These are phyloP conservation scores for Neobulgaria alba DNA, from an alignment of 2,329 filamentous ascomycete species.

Conservation along the genomic window DNA sequence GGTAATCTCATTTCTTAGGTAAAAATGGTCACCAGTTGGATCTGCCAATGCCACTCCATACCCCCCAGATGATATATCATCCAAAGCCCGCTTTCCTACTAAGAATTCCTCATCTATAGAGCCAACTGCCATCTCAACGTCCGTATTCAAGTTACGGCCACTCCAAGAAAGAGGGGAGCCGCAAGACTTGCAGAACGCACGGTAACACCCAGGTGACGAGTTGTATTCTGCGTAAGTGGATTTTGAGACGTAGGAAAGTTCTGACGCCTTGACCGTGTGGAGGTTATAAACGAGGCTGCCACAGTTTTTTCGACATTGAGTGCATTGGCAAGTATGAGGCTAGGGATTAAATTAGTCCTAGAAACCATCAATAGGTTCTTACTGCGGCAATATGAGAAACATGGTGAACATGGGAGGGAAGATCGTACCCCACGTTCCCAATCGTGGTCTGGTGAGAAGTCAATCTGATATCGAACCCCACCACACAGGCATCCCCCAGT, in stretches of 20 bases:
- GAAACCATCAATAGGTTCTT: not conserved
- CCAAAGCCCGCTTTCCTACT: conserved; percentile 13
- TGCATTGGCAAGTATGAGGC: conserved; percentile 45
- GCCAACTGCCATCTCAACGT: conserved; percentile 34
- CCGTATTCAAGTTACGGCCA: conserved; percentile 22
- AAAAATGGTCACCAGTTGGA: conserved; percentile 33
- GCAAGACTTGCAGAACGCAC: conserved; percentile 41
- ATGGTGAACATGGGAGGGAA: conserved; percentile 3
- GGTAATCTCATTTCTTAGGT: conserved; percentile 37
- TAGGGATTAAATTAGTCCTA: conserved; percentile 14
- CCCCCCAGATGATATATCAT: conserved; percentile 17
- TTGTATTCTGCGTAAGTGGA: conserved; percentile 30
- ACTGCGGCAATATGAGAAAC: conserved; percentile 1
- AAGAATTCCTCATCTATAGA: conserved; percentile 38
- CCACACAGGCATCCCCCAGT: conserved; percentile 45
- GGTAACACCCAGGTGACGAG: conserved; percentile 33
- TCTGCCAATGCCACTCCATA: conserved; percentile 35
- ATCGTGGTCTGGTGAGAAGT: conserved; percentile 38
- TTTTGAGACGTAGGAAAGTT: conserved; percentile 29
- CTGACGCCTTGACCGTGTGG: conserved; percentile 31
- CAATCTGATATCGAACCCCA: conserved; percentile 39
- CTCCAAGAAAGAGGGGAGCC: conserved; percentile 43
- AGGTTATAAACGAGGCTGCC: conserved; percentile 38
- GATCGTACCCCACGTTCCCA: conserved; percentile 31
- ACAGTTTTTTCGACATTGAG: conserved; percentile 44